These are phyloP conservation scores for Camellia sinensis DNA, from an alignment of 148 eudicot species.

Conservation along the genomic window DNA sequence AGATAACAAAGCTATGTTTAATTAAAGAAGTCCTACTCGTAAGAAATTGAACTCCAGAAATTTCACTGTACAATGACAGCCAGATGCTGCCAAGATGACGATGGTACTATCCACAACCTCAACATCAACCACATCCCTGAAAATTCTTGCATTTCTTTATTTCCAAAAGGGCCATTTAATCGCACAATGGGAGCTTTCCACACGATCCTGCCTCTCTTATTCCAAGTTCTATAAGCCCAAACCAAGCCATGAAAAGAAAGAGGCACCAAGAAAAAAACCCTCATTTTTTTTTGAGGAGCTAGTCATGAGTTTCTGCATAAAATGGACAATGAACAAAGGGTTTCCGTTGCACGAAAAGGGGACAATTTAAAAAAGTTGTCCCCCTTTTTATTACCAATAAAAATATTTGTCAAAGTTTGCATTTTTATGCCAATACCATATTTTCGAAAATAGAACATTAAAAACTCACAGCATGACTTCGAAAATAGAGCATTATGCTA, in stretches of 20 bases:
- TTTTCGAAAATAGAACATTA: neutral
- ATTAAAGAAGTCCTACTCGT: neutral
- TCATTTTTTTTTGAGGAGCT: neutral
- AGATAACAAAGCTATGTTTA: neutral
- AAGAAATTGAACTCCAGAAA: neutral
- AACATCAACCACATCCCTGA: neutral
- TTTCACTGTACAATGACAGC: neutral
- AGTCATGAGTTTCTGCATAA: conserved; percentile 1
- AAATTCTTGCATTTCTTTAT: neutral
- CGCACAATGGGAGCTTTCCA: neutral
- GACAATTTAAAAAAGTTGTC: neutral
- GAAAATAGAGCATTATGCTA: neutral
- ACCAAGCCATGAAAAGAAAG: conserved; percentile 6
- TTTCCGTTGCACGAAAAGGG: neutral
- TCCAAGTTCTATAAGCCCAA: conserved; percentile 7
- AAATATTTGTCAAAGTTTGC: neutral
- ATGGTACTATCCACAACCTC: neutral
- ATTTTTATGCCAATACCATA: neutral
- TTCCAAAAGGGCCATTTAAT: neutral
- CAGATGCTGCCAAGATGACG: neutral
- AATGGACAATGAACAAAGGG: neutral
- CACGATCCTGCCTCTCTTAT: neutral
- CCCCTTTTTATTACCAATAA: neutral
- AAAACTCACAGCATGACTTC: neutral
- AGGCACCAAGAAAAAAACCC: neutral